Percentiles rank a stretch among this genome's conserved stretches.
Conservation (phyloP, 208 protist species). For the Acanthamoeba castellanii region DNA sequence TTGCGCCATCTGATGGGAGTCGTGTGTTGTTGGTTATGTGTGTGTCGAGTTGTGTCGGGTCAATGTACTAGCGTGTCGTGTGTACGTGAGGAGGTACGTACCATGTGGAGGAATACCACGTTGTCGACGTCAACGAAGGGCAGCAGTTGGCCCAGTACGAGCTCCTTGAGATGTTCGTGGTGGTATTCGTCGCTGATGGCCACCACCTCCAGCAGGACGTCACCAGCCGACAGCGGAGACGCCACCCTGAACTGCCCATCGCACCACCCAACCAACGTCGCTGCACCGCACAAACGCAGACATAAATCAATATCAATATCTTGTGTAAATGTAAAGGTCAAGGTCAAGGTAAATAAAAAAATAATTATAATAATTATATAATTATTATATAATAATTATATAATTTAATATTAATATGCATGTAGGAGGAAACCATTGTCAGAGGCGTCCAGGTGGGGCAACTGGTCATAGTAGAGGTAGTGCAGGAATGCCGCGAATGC, state of each 20-base stretch:
- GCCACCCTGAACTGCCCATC: not conserved
- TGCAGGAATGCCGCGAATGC: not conserved
- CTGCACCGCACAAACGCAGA: no score
- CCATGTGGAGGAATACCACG: not conserved
- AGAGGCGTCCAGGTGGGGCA: not conserved
- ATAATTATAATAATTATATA: no score
- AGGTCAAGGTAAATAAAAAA: no score
- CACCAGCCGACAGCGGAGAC: not conserved
- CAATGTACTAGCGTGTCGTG: not conserved
- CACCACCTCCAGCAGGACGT: not conserved
- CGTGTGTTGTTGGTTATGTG: not conserved
- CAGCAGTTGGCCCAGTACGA: not conserved
- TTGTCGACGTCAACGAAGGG: not conserved
- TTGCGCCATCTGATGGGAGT: not conserved
- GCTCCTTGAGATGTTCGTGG: not conserved
- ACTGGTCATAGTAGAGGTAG: not conserved
- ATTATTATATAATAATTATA: no score
- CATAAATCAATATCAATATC: no score
- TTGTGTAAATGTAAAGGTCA: no score
- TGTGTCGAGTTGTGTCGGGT: not conserved
- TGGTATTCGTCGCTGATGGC: slow-evolving; percentile 10
- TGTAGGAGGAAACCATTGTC: not conserved
- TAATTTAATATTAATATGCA: no score
- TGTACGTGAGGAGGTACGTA: not conserved
- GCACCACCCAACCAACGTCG: not conserved